Conservation (phyloP, 2,329 filamentous ascomycete genomes). For the Dactylellina parvicollis region DNA sequence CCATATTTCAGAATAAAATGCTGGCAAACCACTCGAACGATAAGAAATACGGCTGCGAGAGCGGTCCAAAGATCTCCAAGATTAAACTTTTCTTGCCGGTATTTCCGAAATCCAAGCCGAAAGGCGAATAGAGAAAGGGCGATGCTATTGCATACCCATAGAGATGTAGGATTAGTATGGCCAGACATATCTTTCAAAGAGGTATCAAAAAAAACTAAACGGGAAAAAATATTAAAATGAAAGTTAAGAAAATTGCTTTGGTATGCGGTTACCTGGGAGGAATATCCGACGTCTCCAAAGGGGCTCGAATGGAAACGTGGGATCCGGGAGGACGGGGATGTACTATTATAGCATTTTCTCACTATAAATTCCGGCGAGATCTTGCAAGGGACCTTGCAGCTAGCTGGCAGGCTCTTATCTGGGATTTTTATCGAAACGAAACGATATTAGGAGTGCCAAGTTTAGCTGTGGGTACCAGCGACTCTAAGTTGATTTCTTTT, state of each 20-base stretch:
- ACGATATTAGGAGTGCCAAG: neutral
- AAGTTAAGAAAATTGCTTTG: neutral
- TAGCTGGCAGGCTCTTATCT: conserved; percentile 14
- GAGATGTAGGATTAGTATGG: conserved; percentile 26
- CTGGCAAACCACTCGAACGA: conserved; percentile 35
- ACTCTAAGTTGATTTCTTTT: conserved; percentile 1
- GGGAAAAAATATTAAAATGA: neutral
- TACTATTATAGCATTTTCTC: conserved; percentile 23
- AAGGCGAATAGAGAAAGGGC: conserved; percentile 12
- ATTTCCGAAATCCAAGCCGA: conserved; percentile 32
- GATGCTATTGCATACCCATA: conserved; percentile 29
- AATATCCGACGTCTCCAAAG: neutral
- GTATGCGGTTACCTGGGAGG: neutral
- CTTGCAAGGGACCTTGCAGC: conserved; percentile 21
- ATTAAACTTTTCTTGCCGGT: conserved; percentile 33
- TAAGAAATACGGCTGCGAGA: conserved; percentile 32
- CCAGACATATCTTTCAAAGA: conserved; percentile 21
- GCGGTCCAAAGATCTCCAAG: conserved; percentile 38
- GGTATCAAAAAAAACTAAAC: neutral
- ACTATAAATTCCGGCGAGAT: conserved; percentile 1
- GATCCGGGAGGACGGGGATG: neutral
- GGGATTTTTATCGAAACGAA: conserved; percentile 17
- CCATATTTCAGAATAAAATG: conserved; percentile 41
- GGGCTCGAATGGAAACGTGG: neutral
- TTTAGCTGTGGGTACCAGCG: conserved; percentile 33